These are phyloP conservation scores for Trichopus zeylanicus DNA, from an alignment of 116 monocot genomes.

Conservation along the genomic window DNA sequence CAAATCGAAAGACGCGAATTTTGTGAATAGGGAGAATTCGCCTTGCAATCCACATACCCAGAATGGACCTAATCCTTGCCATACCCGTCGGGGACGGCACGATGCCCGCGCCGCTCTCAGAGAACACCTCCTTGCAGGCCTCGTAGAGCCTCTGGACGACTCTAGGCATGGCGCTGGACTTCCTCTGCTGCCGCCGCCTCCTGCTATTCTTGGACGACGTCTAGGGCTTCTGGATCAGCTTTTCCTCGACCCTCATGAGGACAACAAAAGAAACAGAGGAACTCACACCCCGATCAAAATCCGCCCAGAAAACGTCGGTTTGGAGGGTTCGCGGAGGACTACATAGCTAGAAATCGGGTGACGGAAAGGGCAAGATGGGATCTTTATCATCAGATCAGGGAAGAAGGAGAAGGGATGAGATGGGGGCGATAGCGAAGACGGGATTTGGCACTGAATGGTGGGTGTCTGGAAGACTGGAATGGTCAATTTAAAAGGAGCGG, in stretches of 20 bases:
- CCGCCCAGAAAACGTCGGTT: background rate
- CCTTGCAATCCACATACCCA: constrained; percentile 47
- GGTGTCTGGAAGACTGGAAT: background rate
- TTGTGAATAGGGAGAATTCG: background rate
- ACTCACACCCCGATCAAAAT: background rate
- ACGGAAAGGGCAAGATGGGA: background rate
- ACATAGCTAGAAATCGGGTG: background rate
- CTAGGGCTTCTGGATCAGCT: constrained; percentile 4
- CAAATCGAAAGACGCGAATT: background rate
- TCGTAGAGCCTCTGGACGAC: constrained; percentile 35
- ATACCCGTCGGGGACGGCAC: constrained; percentile 40
- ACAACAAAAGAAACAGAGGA: background rate
- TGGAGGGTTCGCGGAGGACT: background rate
- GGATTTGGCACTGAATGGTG: background rate
- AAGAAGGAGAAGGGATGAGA: background rate
- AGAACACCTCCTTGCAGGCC: constrained; percentile 40
- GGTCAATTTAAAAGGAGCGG: constrained; percentile 1
- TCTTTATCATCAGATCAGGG: background rate
- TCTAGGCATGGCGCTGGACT: constrained; percentile 4
- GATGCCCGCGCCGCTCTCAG: constrained; percentile 23
- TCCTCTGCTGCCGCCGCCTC: constrained; percentile 26
- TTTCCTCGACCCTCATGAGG: constrained; percentile 20
- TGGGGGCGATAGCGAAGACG: background rate
- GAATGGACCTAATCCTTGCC: constrained; percentile 27
- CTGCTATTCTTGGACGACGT: constrained; percentile 23